Evolutionary conservation across 306 rosid genomes (phyloP), one percentile per base, ranked within the genome.

Genomic region (Hylodesmum podocarpum): DNA sequence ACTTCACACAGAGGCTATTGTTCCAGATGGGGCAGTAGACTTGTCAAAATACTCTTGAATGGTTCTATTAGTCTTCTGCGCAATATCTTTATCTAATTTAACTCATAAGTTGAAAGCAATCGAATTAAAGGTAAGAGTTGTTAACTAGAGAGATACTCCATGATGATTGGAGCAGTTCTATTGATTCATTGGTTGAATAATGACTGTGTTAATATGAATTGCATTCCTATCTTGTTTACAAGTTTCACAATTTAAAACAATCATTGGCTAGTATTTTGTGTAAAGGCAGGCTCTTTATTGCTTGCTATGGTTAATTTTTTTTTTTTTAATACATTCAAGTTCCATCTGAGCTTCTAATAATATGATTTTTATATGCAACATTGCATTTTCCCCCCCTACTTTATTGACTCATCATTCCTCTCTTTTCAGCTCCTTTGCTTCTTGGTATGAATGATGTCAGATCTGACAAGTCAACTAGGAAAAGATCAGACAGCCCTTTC

Each of bases 401-500:
- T 49, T 72, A 66, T 65, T 51, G 78, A 85, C 86, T 81, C 73
- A 73, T 83, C 72, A 51, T 78, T 78, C 67, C 61, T 70, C 70
- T 70, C 79, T 80, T 11, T 51, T 88, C 93, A 96, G 99, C 98
- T 83, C 87, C 98, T 87, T 83, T 92, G 85, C 89, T 87, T 82
- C 96, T 84, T 73, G 97, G 97, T 41, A 87, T 86, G 86, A 87
- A 86, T 73, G 96, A 91, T 76, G 95, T 72, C 63, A 74, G 90
- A 87, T 78, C 95, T 68, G 97, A 92, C 71, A 87, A 87, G 83
- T 70, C 83, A 72, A 88, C 79, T 73, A 87, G 89, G 82, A 90
- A 80, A 73, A 84, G 97, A 80, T 89, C 98, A 25, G 91, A 79
- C 76, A 90, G 90, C 82, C 98, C 98, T n/a, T 88, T 96, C 92